phyloP scores from a whole-genome alignment of 805 yeast genomes.

The Metschnikowia reukaufii region DNA sequence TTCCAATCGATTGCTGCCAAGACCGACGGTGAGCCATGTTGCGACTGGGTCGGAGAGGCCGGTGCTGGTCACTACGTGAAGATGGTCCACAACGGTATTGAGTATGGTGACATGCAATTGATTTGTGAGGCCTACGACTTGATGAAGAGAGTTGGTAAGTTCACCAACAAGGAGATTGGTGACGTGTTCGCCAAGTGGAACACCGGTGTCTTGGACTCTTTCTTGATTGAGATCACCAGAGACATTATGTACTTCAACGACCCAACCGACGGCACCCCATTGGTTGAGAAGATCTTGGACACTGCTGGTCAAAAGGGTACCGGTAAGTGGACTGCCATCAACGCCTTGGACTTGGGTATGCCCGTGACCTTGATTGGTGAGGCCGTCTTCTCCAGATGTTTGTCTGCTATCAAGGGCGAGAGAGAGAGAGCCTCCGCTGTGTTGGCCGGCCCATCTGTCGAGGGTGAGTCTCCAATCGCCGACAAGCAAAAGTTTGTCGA shows the following conservation, averaged over 20 bases:
- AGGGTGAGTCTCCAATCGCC: conserved; percentile 58
- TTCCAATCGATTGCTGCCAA: conserved; percentile 96
- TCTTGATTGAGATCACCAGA: conserved; percentile 94
- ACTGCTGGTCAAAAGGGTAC: conserved; percentile 99
- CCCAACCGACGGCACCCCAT: conserved; percentile 80
- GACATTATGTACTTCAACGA: conserved; percentile 90
- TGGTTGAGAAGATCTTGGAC: conserved; percentile 95
- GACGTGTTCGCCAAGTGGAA: conserved; percentile 93
- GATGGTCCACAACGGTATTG: conserved; percentile 99
- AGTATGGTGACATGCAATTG: conserved; percentile 99
- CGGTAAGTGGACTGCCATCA: conserved; percentile 99
- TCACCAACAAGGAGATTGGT: conserved; percentile 88
- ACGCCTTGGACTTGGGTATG: conserved; percentile 96
- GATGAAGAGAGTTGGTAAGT: conserved; percentile 90
- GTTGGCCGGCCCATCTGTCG: conserved; percentile 75
- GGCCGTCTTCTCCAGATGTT: conserved; percentile 96
- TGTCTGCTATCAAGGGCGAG: conserved; percentile 89
- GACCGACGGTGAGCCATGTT: conserved; percentile 98
- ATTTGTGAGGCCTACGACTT: conserved; percentile 97
- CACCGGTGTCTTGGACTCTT: conserved; percentile 95
- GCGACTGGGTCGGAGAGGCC: conserved; percentile 99
- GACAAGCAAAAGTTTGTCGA: conserved; percentile 85
- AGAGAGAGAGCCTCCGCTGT: conserved; percentile 81
- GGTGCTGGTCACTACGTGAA: conserved; percentile 99
- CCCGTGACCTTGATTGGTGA: conserved; percentile 98